Evolutionary conservation across 2,329 filamentous ascomycete genomes (phyloP).

Genomic region (Paecilomyces sp.): DNA sequence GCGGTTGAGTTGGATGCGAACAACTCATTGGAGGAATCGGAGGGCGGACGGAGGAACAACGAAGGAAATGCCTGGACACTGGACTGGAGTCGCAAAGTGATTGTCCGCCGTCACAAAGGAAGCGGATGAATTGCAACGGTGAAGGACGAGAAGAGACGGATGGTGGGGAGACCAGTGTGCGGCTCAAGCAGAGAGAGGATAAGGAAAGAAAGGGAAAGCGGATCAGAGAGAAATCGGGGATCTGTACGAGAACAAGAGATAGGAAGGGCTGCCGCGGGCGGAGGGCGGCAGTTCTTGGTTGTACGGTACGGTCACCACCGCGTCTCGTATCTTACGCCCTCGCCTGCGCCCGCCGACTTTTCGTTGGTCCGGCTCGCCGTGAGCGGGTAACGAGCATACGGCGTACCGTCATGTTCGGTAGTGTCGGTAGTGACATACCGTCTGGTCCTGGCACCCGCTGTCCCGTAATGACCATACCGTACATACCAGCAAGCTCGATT

Average conservation of each 20-base stretch:
- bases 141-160: not conserved
- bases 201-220: not conserved
- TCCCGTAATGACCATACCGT: no score
- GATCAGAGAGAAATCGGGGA: not conserved
- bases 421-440: not conserved
- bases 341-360: not conserved
- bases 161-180: not conserved
- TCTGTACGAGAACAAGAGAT: not conserved
- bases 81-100: not conserved
- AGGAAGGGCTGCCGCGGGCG: not conserved
- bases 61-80: not conserved
- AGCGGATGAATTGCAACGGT: not conserved
- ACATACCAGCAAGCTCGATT: not conserved
- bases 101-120: not conserved
- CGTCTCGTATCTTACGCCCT: no score
- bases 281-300: not conserved
- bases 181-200: not conserved
- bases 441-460: not conserved
- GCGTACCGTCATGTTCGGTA: not conserved
- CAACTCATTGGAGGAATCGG: constrained; percentile 22
- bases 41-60: not conserved
- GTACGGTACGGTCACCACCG: not conserved
- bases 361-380: not conserved
- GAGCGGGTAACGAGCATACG: not conserved
- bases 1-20: constrained; percentile 22